These are phyloP conservation scores for Agaricus sinodeliciosus DNA, from an alignment of 768 basidiomycete genomes.

Conservation along the genomic window DNA sequence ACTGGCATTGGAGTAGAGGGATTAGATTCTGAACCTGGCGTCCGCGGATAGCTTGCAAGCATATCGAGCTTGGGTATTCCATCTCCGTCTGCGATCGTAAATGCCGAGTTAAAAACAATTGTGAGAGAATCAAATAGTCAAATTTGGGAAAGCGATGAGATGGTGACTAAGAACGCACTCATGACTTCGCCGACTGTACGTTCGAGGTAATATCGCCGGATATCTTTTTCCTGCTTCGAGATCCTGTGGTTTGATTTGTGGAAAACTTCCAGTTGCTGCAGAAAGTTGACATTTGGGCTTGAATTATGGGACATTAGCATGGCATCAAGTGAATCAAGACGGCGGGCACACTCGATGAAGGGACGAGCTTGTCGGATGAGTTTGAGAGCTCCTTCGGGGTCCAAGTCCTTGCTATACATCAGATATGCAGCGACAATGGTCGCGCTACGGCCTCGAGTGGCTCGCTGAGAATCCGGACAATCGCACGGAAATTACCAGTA, in stretches of 20 bases:
- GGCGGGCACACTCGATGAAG: slow-evolving; percentile 51
- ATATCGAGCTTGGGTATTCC: slow-evolving; percentile 63
- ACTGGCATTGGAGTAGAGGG: slow-evolving; percentile 45
- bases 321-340: neutral
- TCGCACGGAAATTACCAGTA: slow-evolving; percentile 12
- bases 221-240: slow-evolving; percentile 57
- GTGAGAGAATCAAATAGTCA: neutral
- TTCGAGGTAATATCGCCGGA: slow-evolving; percentile 81
- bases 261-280: slow-evolving; percentile 76
- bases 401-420: slow-evolving; percentile 63
- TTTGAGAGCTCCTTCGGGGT: slow-evolving; percentile 57
- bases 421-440: slow-evolving; percentile 86
- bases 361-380: slow-evolving; percentile 64
- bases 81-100: slow-evolving; percentile 55
- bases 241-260: slow-evolving; percentile 66
- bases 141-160: slow-evolving; percentile 5
- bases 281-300: slow-evolving; percentile 85
- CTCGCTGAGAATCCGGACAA: neutral
- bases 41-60: slow-evolving; percentile 69
- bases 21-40: slow-evolving; percentile 48
- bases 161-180: slow-evolving; percentile 43
- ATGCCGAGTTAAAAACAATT: neutral
- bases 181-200: slow-evolving; percentile 67
- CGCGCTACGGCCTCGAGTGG: slow-evolving; percentile 65
- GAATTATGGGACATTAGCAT: neutral